Evolutionary conservation across 169 alveolate species (phyloP), one percentile per base, ranked within the genome.

Genomic region (Plasmodium gaboni): DNA sequence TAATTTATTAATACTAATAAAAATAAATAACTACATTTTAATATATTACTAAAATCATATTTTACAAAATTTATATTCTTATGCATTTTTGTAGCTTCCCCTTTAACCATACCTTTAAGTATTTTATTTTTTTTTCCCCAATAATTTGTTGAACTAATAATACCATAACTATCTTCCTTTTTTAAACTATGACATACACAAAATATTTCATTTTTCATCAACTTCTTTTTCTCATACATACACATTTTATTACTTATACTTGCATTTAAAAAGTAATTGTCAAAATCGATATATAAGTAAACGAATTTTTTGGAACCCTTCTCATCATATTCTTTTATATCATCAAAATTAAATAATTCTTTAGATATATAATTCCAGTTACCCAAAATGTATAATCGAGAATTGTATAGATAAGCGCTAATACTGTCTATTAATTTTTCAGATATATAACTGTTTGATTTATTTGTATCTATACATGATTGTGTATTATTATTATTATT

Each of bases 141-240:
- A 67, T 80, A 80, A 44, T 80, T 80, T 24, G 80, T 80, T 22
- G 90, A 44, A 67, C 90, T 80, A 50, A 80, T 67, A 15, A 80
- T 51, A 1, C 90, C 72, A 80, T 67, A 80, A 80, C 90, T 80
- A 2, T 80, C 80, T 19, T 61, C 74, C 60, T 80, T 80, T 44
- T 80, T 80, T 44, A 68, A 67, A 71, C 90, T 80, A 67, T 80
- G 90, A 13, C 90, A 80, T 42, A 80, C 90, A 50, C 90, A 80
- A 19, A 80, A 50, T 24, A 80, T 80, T 67, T 53, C 70, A 55
- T 22, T 26, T 7, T 17, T 73, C 2, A 5, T 22, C n/a, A 50
- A 50, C 13, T 72, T 72, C 13, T 19, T 28, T 22, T 63, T 74
- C n/a, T 46, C 42, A 2, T 59, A 32, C 28, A 46, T 44, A 13